Evolutionary conservation across 371 early-diverging fungal species (phyloP).

Genomic region (Mucor irregularis): DNA sequence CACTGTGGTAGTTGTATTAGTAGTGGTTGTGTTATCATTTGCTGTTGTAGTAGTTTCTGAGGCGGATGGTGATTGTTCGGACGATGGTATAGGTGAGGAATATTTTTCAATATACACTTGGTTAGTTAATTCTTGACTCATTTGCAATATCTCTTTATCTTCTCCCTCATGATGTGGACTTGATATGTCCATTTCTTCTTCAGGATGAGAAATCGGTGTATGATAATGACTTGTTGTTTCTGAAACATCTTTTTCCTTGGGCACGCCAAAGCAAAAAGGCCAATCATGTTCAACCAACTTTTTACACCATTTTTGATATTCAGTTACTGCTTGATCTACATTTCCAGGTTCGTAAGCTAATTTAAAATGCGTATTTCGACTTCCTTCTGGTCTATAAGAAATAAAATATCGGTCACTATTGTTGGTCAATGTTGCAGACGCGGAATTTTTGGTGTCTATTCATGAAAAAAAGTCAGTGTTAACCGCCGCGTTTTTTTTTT

Average conservation of each 20-base stretch:
- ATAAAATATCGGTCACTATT: constrained; percentile 80
- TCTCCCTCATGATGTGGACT: neutral
- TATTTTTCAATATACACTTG: no score
- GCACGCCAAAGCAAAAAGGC: constrained; percentile 73
- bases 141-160: neutral
- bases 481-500: neutral
- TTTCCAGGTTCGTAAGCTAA: constrained; percentile 77
- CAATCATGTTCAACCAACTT: constrained; percentile 67
- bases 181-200: neutral
- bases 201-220: constrained; percentile 2
- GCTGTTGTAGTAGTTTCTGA: neutral
- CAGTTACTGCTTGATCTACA: constrained; percentile 63
- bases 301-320: constrained; percentile 76
- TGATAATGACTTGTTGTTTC: neutral
- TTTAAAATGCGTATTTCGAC: constrained; percentile 67
- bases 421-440: constrained; percentile 74
- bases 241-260: constrained; percentile 10
- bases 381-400: constrained; percentile 65
- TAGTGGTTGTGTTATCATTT: no score
- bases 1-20: no score
- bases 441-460: constrained; percentile 81
- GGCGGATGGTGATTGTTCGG: neutral
- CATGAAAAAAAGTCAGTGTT: neutral
- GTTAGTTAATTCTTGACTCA: neutral
- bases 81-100: no score